Base-by-base conservation (phyloP, 257 asterid species). In the Solanum neorickii region DNA sequence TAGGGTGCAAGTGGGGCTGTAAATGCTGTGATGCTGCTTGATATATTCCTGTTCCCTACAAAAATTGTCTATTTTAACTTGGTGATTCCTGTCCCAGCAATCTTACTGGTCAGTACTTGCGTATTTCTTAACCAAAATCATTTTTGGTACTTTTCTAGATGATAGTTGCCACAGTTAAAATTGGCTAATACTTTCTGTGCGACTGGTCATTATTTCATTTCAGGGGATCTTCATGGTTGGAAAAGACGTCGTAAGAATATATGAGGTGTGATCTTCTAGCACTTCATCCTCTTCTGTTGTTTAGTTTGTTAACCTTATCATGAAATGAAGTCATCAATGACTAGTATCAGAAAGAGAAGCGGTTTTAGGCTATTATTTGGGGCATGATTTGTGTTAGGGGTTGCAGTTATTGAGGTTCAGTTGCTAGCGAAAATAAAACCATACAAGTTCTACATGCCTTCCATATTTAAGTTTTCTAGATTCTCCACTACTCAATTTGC, bases 1-100 rank as follows among this genome's bases (percentile, higher is more conserved):
- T 86, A 97, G 99, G 99, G 99, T 84, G 99, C 99, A 59, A 95
- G 98, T 84, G 99, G 98, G 90, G 99, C 99, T 78, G 96, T 95
- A 90, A 97, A 94, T 89, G 98, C 99, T 9, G 90, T 97, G 72
- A 86, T 97, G 98, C 93, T 97, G 91, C 98, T 95, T 41, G 94
- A 95, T 80, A 95, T 97, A 83, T 95, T 97, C 91, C 96, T 97
- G 23, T 91, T 78, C 87, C 99, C 98, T 4, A 90, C 70, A 68
- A 93, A 91, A 87, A 95, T 96, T 49, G 80, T 97, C 83, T 93
- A 85, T 83, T 29, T 94, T 9, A 93, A 94, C 88, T 88, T 94
- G 13, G 18, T 97, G 68, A 89, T 95, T 85, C 98, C 99, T 9
- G 91, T 97, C 87, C 99, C 99, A 37, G 99, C 98, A 74, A 87